phyloP scores from a whole-genome alignment of 305 asterid genomes.

The Rubia tinctorum region DNA sequence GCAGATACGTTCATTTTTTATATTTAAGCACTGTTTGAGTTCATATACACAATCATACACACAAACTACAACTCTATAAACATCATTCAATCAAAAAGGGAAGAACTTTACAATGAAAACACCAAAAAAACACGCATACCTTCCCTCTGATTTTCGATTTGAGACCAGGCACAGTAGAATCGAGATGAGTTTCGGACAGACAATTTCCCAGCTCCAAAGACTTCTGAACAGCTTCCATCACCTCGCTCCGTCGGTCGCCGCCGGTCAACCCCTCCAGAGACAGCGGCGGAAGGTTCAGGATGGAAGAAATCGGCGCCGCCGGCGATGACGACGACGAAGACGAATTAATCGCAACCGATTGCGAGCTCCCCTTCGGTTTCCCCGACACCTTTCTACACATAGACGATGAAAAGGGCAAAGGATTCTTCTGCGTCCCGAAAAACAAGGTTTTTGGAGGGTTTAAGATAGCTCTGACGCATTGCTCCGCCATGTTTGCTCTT shows the following conservation, averaged over 20 bases:
- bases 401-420: slow-evolving; percentile 22
- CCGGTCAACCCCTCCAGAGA: slow-evolving; percentile 30
- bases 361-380: slow-evolving; percentile 29
- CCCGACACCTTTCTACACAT: slow-evolving; percentile 11
- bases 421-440: slow-evolving; percentile 9
- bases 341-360: slow-evolving; percentile 19
- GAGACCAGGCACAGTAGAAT: slow-evolving; percentile 65
- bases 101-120: background rate
- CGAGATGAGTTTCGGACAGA: slow-evolving; percentile 75
- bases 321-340: slow-evolving; percentile 41
- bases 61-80: slow-evolving; percentile 5
- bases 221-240: slow-evolving; percentile 45
- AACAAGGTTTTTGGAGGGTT: slow-evolving; percentile 45
- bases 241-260: slow-evolving; percentile 47
- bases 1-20: background rate
- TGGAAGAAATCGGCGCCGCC: slow-evolving; percentile 28
- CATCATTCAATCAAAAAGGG: background rate
- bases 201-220: slow-evolving; percentile 54
- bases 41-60: background rate
- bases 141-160: slow-evolving; percentile 80
- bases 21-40: background rate
- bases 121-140: slow-evolving; percentile 30
- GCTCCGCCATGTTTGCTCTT: slow-evolving; percentile 7
- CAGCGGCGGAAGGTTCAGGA: slow-evolving; percentile 25
- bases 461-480: slow-evolving; percentile 11